Evolutionary conservation across 2,329 filamentous ascomycete genomes (phyloP), one percentile per base, ranked within the genome.

Genomic region (Colletotrichum orchidophilum): DNA sequence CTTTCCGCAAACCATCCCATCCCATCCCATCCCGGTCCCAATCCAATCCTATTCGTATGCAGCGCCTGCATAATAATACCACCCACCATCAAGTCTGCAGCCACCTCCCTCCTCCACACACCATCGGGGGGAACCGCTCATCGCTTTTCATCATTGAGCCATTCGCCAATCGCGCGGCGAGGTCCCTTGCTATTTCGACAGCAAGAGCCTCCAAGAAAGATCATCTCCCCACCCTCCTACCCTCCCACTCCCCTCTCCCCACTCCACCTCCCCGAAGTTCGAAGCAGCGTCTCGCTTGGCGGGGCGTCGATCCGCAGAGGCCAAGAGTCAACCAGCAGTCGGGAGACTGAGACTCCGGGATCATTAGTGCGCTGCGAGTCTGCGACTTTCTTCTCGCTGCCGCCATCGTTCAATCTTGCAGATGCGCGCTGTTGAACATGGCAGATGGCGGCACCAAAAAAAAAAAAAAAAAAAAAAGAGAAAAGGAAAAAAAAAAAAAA

Each of bases 141-240:
- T 24, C 39, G 60, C 29, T 29, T 52, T n/a, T 15, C 64, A 27
- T 29, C 26, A 53, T 46, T 21, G 26, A 33, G 18, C 50, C n/a
- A 67, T 67, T 70, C 63, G 63, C 67, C 67, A 70, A 70, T 67
- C 67, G 67, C 50, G 63, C 35, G 35, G 27, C 5, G 26, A 26
- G 1, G 31, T 29, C 31, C 26, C 27, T n/a, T 33, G 63, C 8
- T 15, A 15, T 50, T 13, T 26, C 49, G n/a, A 57, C 39, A 55
- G 50, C 39, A 49, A 69, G 60, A 69, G 66, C 66, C 66, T 65
- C 60, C 60, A 46, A 11, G 46, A 31, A 42, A 24, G 67, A 70
- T 55, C 63, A 49, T 66, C 27, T 18, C 39, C n/a, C n/a, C 35
- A 5, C 18, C 39, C 39, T n/a, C n/a, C n/a, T n/a, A n/a, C n/a